Base-by-base conservation (phyloP, 495 filamentous ascomycete species). In the Pseudevernia furfuracea region DNA sequence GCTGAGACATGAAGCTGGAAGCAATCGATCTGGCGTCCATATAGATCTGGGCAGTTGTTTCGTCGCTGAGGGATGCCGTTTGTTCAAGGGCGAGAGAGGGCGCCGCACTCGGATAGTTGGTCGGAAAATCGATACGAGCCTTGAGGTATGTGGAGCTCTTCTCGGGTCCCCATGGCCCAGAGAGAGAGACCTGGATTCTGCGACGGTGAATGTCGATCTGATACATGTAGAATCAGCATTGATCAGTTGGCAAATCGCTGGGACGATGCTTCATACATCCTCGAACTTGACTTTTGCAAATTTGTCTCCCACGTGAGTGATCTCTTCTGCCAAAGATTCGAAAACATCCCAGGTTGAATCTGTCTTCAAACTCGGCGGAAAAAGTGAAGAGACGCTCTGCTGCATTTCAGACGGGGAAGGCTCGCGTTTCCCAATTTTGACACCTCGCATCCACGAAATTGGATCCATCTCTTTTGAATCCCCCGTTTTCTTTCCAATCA, bases 381-480 rank as follows among this genome's bases (percentile, higher is more conserved):
- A 32, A 14, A 70, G 63, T 10, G 61, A 58, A 63, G 65, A 63
- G 12, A 58, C 36, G 38, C 60, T 68, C 36, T 70, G 74, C 67
- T 57, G 75, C 72, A 59, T 67, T 68, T 58, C 65, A 39, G 61
- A 61, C 19, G 21, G 78, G 67, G 17, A 69, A 59, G 70, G 68
- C 58, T 81, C 81, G 60, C 80, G 77, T 67, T 87, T 87, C 34
- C 78, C 83, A 69, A 97, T 92, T 66, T 90, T 94, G 48, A 97
- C 90, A 38, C 91, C 91, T 64, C 86, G 90, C 89, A 97, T 96
- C 92, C 92, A 97, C 19, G 85, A 82, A 63, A 97, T 93, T 41
- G 91, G 81, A 68, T 91, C 90, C n/a, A 81, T 78, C 56, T 87
- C 81, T 59, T 83, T 85, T 58, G 78, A 76, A 19, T 79, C 59